Evolutionary conservation across 352 stramenopile species (phyloP).

Genomic region (Phytophthora crassamura): DNA sequence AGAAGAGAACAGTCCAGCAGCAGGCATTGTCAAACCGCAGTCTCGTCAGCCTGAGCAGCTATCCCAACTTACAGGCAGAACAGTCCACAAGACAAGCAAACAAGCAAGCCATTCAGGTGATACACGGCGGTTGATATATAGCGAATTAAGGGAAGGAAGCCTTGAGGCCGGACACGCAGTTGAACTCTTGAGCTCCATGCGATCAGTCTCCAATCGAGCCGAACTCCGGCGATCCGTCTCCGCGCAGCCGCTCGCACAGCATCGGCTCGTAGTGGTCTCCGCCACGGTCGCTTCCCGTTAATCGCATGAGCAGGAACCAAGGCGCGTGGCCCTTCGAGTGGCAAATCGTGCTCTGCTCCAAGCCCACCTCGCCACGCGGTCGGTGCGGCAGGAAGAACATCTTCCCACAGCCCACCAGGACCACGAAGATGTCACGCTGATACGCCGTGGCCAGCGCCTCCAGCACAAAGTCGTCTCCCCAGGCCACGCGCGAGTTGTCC

Average conservation of each 20-base stretch:
- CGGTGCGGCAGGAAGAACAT: conserved; percentile 91
- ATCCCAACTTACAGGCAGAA: too few relatives aligned
- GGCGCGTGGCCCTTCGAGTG: conserved; percentile 82
- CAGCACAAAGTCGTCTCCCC: conserved; percentile 88
- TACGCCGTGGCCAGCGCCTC: conserved; percentile 87
- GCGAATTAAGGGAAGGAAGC: conserved; percentile 36
- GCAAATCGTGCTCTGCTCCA: conserved; percentile 53
- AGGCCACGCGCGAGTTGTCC: conserved; percentile 81
- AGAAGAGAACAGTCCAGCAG: too few relatives aligned
- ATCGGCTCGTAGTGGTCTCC: conserved; percentile 91
- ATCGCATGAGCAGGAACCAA: conserved; percentile 90
- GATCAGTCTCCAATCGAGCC: conserved; percentile 80
- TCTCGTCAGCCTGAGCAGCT: neutral
- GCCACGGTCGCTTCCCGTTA: conserved; percentile 84
- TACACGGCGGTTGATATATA: conserved; percentile 36
- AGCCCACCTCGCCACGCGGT: conserved; percentile 50
- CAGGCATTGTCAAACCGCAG: conserved; percentile 12
- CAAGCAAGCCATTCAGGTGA: neutral
- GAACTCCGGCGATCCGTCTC: conserved; percentile 86
- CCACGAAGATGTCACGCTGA: conserved; percentile 89
- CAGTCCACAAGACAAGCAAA: neutral
- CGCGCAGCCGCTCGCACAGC: conserved; percentile 82
- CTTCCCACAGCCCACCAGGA: conserved; percentile 86
- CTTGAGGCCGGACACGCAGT: conserved; percentile 8
- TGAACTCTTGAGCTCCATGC: neutral